Evolutionary conservation across 2,329 filamentous ascomycete species (phyloP), one percentile per base, ranked within the genome.

Genomic region (Xylaria sp.): DNA sequence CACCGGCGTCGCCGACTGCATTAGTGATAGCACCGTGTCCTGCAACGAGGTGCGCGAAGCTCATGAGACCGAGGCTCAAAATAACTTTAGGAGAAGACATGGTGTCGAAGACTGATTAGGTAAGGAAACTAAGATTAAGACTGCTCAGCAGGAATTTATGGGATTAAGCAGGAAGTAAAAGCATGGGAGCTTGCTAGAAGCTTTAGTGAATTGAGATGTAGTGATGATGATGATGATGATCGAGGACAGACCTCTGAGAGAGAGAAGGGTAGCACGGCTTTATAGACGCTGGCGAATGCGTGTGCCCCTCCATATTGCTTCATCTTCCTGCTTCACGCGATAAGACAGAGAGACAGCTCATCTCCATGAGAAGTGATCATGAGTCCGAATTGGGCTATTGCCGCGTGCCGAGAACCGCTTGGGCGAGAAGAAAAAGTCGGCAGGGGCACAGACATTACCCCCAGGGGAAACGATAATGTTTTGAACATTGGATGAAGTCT

Each of bases 11-110:
- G 67, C 88, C 89, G 47, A 82, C 83, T 37, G 89, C 89, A 57
- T 79, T 79, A 74, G 85, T 84, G 79, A 91, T 90, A 73, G 85
- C 88, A 68, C 84, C 84, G 82, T 91, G 89, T 75, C 85, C 87
- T 71, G 87, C 83, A 71, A 86, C 88, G 61, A 91, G 83, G 71
- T 85, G 81, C 74, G 84, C 84, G 70, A 84, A 80, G 73, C 86
- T 82, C 75, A 90, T 78, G 79, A 88, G 81, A 76, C 83, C 80
- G 76, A 87, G 78, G 71, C 80, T 70, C 68, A 83, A 32, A 68
- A 71, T 48, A 3, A 71, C 48, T 61, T 73, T 76, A 59, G 74
- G 69, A 21, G 75, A 77, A 71, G 76, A 73, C 76, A 78, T 78
- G 65, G 12, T 71, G 69, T 13, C 29, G 21, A 51, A 5, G 13